Base-by-base conservation (phyloP, 1,284 basidiomycete genomes). In the Moniliella sp. region DNA sequence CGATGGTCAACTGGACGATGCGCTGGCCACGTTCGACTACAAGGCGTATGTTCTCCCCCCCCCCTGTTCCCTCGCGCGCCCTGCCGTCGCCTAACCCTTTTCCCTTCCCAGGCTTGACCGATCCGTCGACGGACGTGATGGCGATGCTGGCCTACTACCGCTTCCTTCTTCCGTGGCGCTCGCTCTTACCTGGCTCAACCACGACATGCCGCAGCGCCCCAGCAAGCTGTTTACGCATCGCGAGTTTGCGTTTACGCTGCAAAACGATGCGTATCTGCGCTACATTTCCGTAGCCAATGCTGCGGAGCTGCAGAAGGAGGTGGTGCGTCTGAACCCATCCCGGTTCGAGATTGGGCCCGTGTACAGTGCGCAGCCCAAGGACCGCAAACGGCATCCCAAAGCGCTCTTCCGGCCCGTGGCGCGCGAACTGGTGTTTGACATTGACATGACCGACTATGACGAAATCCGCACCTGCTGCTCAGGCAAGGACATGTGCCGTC, bases 371-470 rank as follows among this genome's bases (percentile, higher is more conserved):
- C 57, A 84, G 79, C 86, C 86, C 4, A 71, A 75, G 51, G 88
- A 94, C 65, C 78, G 75, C 51, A 91, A 88, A 58, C 78, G 78
- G 0, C 66, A 86, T 23, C 73, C 76, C 2, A 68, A 77, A 4
- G 68, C 73, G 4, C 72, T 72, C 2, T 76, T 94, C 50, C 69
- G 70, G 30, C 83, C 88, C 0, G 63, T 74, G 15, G 71, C 74
- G 38, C 77, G 91, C 42, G 88, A 97, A 61, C 74, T 99, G 18
- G 91, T 99, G 1, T 93, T 99, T 56, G 91, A 97, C 73, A 93
- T 99, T 58, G 88, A 99, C 63, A 93, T 99, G 86, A 91, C 88
- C 11, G 88, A 99, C 64, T 99, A 99, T 64, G 91, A 99, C 61
- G 69, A 76, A 37, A 74, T 97, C 50, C 75, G 91, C 32, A 93